phyloP scores from a whole-genome alignment of 2,329 filamentous ascomycete species.

The Davidsoniella australis region DNA sequence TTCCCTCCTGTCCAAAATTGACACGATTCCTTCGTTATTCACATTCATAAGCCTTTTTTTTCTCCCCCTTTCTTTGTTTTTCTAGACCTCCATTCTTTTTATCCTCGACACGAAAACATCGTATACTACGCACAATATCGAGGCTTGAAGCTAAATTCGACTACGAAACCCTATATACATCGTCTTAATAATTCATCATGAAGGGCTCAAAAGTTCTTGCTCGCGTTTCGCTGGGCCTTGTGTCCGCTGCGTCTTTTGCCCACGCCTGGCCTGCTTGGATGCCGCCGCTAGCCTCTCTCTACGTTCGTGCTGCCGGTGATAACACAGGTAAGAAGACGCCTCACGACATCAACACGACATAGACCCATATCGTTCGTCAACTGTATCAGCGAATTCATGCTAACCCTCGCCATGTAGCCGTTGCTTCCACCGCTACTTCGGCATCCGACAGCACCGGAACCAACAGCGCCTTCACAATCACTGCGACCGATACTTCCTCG shows the following conservation, averaged over 20 bases:
- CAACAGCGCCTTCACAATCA: conserved; percentile 1
- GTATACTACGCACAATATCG: not conserved
- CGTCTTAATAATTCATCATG: conserved; percentile 22
- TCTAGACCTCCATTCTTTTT: not conserved
- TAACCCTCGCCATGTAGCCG: not conserved
- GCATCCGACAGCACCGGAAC: not conserved
- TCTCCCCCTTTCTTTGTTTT: not conserved
- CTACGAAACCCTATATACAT: not conserved
- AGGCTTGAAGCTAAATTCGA: not conserved
- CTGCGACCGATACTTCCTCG: conserved; percentile 15
- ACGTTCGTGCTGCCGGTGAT: conserved; percentile 29
- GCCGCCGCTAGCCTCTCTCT: conserved; percentile 29
- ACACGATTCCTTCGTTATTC: not conserved
- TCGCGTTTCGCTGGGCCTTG: conserved; percentile 32
- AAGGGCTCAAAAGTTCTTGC: conserved; percentile 29
- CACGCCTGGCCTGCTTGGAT: conserved; percentile 41
- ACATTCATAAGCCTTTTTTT: not conserved
- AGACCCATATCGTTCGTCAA: not conserved
- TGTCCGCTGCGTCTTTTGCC: conserved; percentile 32
- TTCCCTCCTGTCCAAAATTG: not conserved
- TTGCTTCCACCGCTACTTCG: conserved; percentile 8
- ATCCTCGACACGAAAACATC: conserved; percentile 7
- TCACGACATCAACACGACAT: not conserved
- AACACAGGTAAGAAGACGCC: conserved; percentile 11
- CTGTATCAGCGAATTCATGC: not conserved